Conservation (phyloP, 2,329 filamentous ascomycete species). For the Alternaria burnsii region DNA sequence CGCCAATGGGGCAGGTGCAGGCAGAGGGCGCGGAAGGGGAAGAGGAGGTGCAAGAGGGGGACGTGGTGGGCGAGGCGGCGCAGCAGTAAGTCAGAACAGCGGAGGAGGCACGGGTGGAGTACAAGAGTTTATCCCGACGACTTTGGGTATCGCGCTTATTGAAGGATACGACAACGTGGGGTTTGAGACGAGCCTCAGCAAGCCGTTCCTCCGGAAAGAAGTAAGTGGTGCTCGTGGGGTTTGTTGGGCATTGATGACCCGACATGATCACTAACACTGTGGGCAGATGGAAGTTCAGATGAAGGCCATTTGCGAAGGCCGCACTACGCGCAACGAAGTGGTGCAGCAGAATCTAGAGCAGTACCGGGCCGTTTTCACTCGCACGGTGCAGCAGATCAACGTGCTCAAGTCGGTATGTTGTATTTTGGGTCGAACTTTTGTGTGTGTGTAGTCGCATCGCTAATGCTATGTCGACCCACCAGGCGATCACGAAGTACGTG, state of each 20-base stretch:
- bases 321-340: conserved; percentile 75
- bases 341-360: conserved; percentile 84
- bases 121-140: conserved; percentile 91
- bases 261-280: conserved; percentile 19
- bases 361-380: conserved; percentile 85
- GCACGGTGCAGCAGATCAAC: conserved; percentile 78
- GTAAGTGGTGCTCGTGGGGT: conserved; percentile 42
- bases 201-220: conserved; percentile 95
- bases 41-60: conserved; percentile 40
- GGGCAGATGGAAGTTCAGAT: conserved; percentile 87
- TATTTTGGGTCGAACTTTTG: conserved; percentile 12
- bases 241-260: conserved; percentile 8
- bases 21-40: conserved; percentile 55
- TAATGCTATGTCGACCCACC: conserved; percentile 20
- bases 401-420: conserved; percentile 62
- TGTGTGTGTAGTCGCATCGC: conserved; percentile 28
- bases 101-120: conserved; percentile 60
- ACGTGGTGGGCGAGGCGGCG: conserved; percentile 59
- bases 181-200: conserved; percentile 89
- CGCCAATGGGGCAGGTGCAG: conserved; percentile 51
- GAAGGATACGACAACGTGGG: conserved; percentile 95
- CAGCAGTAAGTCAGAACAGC: conserved; percentile 50
- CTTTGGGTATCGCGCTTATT: conserved; percentile 88
- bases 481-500: conserved; percentile 54
- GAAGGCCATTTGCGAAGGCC: conserved; percentile 94